Evolutionary conservation across 305 asterid genomes (phyloP).

Genomic region (Fraxinus nigra): DNA sequence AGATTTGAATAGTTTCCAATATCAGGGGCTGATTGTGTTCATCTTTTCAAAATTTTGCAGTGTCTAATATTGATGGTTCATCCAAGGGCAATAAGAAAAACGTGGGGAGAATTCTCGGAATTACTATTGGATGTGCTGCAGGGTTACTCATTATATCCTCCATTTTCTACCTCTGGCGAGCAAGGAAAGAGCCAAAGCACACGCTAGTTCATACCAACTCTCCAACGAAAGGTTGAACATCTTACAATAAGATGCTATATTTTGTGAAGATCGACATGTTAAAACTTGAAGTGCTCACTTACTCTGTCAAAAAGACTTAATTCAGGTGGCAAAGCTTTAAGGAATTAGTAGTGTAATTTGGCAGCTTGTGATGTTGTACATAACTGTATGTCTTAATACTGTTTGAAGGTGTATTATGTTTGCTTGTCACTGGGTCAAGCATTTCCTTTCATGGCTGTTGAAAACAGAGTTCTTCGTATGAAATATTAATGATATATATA

Average conservation of each 20-base stretch:
- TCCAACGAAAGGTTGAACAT: slow-evolving; percentile 23
- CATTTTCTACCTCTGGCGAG: slow-evolving; percentile 41
- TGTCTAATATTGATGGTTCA: slow-evolving; percentile 20
- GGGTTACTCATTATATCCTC: slow-evolving; percentile 38
- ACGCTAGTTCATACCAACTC: slow-evolving; percentile 32
- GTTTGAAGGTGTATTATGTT: neutral
- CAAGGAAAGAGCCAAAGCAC: slow-evolving; percentile 34
- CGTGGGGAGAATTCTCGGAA: slow-evolving; percentile 39
- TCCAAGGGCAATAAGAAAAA: slow-evolving; percentile 32
- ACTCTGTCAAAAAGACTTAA: neutral
- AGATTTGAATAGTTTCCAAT: neutral
- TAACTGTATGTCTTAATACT: neutral
- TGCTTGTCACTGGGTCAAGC: neutral
- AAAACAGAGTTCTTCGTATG: neutral
- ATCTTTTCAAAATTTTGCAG: slow-evolving; percentile 25
- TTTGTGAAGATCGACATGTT: neutral
- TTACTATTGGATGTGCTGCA: slow-evolving; percentile 43
- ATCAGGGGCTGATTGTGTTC: neutral
- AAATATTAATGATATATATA: neutral
- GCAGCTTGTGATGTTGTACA: neutral
- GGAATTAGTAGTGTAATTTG: neutral
- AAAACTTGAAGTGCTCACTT: neutral
- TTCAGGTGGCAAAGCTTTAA: neutral
- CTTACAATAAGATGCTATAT: neutral
- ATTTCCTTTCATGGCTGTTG: neutral